These are phyloP conservation scores for Plasmodium knowlesi DNA, from an alignment of 169 alveolate genomes.

Conservation along the genomic window DNA sequence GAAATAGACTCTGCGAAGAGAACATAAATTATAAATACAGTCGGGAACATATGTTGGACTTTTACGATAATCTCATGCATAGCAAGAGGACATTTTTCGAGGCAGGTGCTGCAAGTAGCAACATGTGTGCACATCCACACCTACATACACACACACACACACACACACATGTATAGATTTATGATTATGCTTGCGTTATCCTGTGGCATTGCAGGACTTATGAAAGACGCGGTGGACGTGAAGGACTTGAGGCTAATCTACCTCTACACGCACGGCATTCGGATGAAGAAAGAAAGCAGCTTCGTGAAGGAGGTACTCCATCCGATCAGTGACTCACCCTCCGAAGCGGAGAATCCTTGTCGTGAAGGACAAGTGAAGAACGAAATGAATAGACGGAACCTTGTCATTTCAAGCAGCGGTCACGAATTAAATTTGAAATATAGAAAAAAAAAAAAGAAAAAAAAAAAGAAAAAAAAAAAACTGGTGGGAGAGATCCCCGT, in stretches of 20 bases:
- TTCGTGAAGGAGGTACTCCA: not conserved
- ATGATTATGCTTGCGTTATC: not conserved
- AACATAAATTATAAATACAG: slow-evolving; percentile 30
- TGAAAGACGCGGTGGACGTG: slow-evolving; percentile 39
- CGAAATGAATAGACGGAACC: not conserved
- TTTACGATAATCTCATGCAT: slow-evolving; percentile 43
- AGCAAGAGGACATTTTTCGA: slow-evolving; percentile 37
- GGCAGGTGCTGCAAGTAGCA: slow-evolving; percentile 16
- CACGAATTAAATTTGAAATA: not conserved
- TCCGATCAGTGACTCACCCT: not conserved
- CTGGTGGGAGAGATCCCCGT: slow-evolving; percentile 34
- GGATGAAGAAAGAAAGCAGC: slow-evolving; percentile 27
- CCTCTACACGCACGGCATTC: slow-evolving; percentile 41
- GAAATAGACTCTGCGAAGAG: slow-evolving; percentile 26
- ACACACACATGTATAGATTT: not conserved
- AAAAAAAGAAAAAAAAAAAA: not conserved
- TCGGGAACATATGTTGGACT: slow-evolving; percentile 17
- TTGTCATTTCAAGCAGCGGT: not conserved
- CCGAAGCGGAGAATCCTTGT: not conserved
- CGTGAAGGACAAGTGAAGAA: not conserved
- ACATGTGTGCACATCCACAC: not conserved
- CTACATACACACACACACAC: not conserved
- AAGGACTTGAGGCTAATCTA: slow-evolving; percentile 51
- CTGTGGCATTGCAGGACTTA: slow-evolving; percentile 2
- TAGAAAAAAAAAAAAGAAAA: slow-evolving; percentile 5